Percentiles rank a stretch among this genome's conserved stretches.
phyloP scores from a whole-genome alignment of 805 yeast genomes.

The Candida patagonica region DNA sequence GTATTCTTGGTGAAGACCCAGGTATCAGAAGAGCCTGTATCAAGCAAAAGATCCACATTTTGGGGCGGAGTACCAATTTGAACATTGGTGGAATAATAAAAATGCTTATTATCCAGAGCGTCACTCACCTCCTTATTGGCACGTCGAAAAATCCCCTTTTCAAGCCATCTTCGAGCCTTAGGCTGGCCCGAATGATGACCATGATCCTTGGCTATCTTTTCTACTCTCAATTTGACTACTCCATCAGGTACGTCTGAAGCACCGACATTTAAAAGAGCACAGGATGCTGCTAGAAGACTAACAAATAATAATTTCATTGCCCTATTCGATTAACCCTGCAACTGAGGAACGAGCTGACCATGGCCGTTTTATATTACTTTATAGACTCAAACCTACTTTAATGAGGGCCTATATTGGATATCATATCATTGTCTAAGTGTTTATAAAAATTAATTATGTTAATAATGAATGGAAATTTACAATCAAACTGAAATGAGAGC shows the following conservation, averaged over 20 bases:
- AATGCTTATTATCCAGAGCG: slow-evolving; percentile 26
- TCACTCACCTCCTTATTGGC: slow-evolving; percentile 14
- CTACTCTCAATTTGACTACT: slow-evolving; percentile 12
- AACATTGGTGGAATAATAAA: slow-evolving; percentile 27
- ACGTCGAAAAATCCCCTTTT: slow-evolving; percentile 7
- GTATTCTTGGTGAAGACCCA: slow-evolving; percentile 44
- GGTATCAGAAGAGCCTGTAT: slow-evolving; percentile 69
- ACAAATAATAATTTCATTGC: too few species aligned
- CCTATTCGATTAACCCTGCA: too few species aligned
- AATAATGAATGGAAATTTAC: too few species aligned
- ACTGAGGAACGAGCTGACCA: too few species aligned
- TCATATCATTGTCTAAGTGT: too few species aligned
- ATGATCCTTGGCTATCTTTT: slow-evolving; percentile 11
- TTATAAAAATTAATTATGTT: too few species aligned
- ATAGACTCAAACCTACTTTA: too few species aligned
- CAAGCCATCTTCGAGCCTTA: slow-evolving; percentile 6
- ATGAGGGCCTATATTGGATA: too few species aligned
- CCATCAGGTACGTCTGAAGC: slow-evolving; percentile 10
- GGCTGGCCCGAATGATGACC: slow-evolving; percentile 11
- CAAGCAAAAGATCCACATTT: slow-evolving; percentile 48
- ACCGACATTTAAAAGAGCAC: neutral
- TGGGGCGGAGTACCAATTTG: slow-evolving; percentile 51
- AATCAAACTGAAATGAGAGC: too few species aligned
- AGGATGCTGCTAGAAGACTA: too few species aligned
- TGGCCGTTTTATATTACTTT: too few species aligned